These are phyloP conservation scores for Aspergillus chevalieri DNA, from an alignment of 2,329 filamentous ascomycete genomes.

Conservation along the genomic window DNA sequence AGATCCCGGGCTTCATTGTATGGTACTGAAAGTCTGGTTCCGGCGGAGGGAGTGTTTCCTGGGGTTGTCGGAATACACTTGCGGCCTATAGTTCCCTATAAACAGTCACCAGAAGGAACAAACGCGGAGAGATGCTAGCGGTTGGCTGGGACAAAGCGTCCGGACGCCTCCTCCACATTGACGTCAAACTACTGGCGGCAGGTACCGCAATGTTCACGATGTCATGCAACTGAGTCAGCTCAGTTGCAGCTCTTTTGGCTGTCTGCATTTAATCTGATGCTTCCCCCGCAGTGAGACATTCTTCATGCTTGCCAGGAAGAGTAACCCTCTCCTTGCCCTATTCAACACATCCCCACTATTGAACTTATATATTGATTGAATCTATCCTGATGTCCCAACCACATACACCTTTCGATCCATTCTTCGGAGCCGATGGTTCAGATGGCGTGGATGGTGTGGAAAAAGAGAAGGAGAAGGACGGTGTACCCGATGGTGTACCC, in stretches of 20 bases:
- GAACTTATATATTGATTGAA: neutral
- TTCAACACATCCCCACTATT: neutral
- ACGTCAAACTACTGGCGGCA: constrained; percentile 15
- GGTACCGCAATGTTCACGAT: neutral
- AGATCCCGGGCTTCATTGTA: neutral
- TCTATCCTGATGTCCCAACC: neutral
- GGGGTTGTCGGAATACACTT: constrained; percentile 9
- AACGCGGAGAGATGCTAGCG: constrained; percentile 10
- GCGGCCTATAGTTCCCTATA: constrained; percentile 5
- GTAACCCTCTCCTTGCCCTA: neutral
- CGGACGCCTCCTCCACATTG: constrained; percentile 12
- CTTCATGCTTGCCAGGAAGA: neutral
- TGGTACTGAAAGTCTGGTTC: no score
- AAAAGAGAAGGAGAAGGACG: constrained; percentile 12
- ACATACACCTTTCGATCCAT: neutral
- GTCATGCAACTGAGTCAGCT: neutral
- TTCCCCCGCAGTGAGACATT: neutral
- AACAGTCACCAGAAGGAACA: neutral
- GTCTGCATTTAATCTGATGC: neutral
- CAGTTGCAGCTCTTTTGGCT: neutral
- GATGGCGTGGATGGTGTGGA: neutral
- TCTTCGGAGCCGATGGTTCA: neutral
- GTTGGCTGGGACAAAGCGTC: constrained; percentile 13
- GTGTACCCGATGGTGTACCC: constrained; percentile 2
- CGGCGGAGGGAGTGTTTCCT: neutral